Evolutionary conservation across 83 land plant species (phyloP), one percentile per base, ranked within the genome.

Genomic region (Picea mariana): DNA sequence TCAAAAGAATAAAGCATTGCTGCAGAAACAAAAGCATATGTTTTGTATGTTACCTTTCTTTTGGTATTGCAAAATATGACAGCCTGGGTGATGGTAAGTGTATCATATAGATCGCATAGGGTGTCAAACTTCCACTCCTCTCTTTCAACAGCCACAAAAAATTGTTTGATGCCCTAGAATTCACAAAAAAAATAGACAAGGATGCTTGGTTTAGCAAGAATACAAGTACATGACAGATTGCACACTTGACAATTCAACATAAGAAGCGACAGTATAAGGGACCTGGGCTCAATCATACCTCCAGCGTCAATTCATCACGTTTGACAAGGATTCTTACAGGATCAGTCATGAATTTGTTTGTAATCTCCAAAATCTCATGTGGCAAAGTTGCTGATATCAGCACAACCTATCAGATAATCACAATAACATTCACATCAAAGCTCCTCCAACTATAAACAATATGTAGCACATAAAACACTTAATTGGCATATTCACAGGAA

Each of bases 21-120:
- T 67, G 96, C 98, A 47, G 98, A 98, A 60, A 95, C 98, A 92
- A 97, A 97, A 73, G 15, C 58, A 97, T 96, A 85, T 97, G 99
- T 83, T 97, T 97, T 83, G 95, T 95, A 23, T 97, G 98, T 98
- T 97, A 92, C 67, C 67, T 65, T 65, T 65, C 67, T n/a, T 65
- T 24, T 65, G 21, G 67, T 65, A 65, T 65, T 65, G 26, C 21
- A 24, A 82, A 90, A 90, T 42, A 90, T 90, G 55, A 90, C 92
- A 84, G 89, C 89, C 73, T 90, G 92, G 6, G 92, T 90, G 68
- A 90, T 90, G 9, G 92, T 92, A 52, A 90, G 80, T 38, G 93
- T 90, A 85, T 89, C 93, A 75, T 94, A 94, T 38, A 94, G 88
- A 83, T 94, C 96, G 83, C 96, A 94, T 18, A 94, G 91, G 0